Conservation (phyloP, 2,329 filamentous ascomycete genomes). For the Sarocladium strictum region DNA sequence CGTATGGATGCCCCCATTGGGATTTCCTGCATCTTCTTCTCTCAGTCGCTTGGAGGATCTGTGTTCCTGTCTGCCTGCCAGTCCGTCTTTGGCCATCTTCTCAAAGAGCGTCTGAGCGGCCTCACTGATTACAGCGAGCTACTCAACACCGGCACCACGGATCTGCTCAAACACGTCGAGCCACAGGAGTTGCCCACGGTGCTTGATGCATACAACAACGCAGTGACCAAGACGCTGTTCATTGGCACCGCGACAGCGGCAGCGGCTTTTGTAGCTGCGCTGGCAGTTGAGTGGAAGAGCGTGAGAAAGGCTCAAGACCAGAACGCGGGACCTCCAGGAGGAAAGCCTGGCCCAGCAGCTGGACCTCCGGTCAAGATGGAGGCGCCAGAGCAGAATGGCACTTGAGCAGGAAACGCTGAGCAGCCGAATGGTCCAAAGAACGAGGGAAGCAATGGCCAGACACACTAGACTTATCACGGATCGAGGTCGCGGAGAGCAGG, state of each 20-base stretch:
- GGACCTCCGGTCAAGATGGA: slow-evolving; percentile 1
- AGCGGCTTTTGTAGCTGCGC: slow-evolving; percentile 8
- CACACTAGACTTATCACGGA: no score
- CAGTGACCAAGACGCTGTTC: slow-evolving; percentile 7
- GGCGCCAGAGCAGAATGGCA: background rate
- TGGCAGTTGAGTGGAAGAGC: slow-evolving; percentile 9
- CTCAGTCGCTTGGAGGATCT: background rate
- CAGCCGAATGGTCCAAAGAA: background rate
- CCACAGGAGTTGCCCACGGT: slow-evolving; percentile 5
- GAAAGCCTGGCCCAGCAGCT: slow-evolving; percentile 1
- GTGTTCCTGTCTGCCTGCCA: background rate
- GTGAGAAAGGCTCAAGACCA: slow-evolving; percentile 8
- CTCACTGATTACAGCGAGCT: slow-evolving; percentile 3
- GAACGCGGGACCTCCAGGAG: slow-evolving; percentile 9
- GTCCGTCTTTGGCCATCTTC: background rate
- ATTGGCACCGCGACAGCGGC: slow-evolving; percentile 7
- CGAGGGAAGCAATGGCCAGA: background rate
- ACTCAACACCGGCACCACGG: slow-evolving; percentile 8
- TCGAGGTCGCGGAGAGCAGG: no score
- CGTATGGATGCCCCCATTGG: background rate
- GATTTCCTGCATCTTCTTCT: background rate
- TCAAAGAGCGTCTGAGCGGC: slow-evolving; percentile 5
- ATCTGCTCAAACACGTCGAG: slow-evolving; percentile 4
- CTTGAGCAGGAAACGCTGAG: slow-evolving; percentile 2
- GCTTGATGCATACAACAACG: slow-evolving; percentile 7